These are phyloP conservation scores for Melastoma malabathricum DNA, from an alignment of 345 rosid genomes.

Conservation along the genomic window DNA sequence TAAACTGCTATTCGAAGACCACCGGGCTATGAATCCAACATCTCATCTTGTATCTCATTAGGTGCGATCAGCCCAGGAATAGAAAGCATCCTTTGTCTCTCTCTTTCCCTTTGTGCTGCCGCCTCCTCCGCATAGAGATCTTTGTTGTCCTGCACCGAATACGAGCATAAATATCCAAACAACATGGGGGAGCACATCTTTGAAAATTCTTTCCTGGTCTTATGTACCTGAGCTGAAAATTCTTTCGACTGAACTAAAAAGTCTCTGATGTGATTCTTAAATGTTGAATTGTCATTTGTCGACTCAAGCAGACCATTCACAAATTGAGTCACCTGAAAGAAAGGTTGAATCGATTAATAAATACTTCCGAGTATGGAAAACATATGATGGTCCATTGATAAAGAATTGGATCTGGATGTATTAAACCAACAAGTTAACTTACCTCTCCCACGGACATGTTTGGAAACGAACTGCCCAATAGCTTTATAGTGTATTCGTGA, in stretches of 20 bases:
- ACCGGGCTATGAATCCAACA: conserved; percentile 50
- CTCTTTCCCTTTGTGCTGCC: conserved; percentile 61
- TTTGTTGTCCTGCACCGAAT: conserved; percentile 45
- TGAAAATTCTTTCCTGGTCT: neutral
- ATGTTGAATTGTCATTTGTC: conserved; percentile 58
- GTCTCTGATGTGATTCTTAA: conserved; percentile 85
- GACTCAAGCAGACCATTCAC: conserved; percentile 80
- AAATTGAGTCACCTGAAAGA: conserved; percentile 69
- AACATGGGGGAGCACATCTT: neutral
- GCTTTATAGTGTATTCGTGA: conserved; percentile 86
- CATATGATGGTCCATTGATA: too few species aligned
- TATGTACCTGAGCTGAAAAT: conserved; percentile 86
- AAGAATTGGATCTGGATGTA: too few species aligned
- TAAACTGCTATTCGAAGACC: conserved; percentile 14
- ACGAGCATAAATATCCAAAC: neutral
- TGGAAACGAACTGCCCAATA: conserved; percentile 82
- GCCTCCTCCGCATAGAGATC: conserved; percentile 76
- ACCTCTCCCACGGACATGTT: conserved; percentile 94
- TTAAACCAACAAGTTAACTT: neutral
- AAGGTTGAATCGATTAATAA: neutral
- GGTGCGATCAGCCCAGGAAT: conserved; percentile 75
- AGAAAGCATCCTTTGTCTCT: conserved; percentile 58
- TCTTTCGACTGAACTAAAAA: conserved; percentile 86
- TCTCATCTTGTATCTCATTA: conserved; percentile 66
- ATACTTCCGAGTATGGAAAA: too few species aligned